These are phyloP conservation scores for Bodo saltans DNA, from an alignment of 78 protist species.

Conservation along the genomic window DNA sequence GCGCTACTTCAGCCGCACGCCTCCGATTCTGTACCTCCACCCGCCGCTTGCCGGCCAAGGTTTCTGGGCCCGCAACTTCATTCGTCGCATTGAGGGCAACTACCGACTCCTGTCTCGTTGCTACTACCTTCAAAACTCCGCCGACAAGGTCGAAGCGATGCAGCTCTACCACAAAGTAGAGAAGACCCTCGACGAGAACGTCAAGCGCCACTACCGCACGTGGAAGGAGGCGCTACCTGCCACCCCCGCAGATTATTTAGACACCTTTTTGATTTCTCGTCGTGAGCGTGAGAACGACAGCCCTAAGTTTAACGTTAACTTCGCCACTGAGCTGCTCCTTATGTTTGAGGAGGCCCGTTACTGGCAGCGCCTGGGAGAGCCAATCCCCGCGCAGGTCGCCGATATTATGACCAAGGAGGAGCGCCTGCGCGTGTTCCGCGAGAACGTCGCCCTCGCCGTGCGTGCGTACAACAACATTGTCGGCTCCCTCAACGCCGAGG, in stretches of 20 bases:
- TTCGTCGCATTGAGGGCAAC: constrained; percentile 10
- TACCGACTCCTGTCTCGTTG: background rate
- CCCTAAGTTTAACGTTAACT: constrained; percentile 29
- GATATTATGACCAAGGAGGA: constrained; percentile 39
- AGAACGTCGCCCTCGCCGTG: constrained; percentile 56
- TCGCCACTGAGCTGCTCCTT: constrained; percentile 26
- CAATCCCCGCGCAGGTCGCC: constrained; percentile 38
- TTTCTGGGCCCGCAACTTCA: constrained; percentile 53
- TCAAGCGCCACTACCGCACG: constrained; percentile 15
- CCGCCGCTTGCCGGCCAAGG: constrained; percentile 66
- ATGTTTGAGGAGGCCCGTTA: constrained; percentile 52
- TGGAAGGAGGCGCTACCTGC: constrained; percentile 18
- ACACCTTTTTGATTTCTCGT: constrained; percentile 22
- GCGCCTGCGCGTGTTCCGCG: constrained; percentile 50
- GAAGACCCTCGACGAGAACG: constrained; percentile 43
- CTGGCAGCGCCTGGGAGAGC: constrained; percentile 46
- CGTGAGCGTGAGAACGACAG: background rate
- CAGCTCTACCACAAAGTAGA: background rate
- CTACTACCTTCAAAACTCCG: background rate
- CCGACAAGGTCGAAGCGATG: constrained; percentile 15
- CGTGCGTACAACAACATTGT: constrained; percentile 62
- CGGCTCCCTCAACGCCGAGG: constrained; percentile 32
- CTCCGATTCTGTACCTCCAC: constrained; percentile 44
- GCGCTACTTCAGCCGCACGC: constrained; percentile 1
- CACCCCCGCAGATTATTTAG: background rate